These are phyloP conservation scores for Conidiobolus coronatus DNA, from an alignment of 371 early-diverging fungal genomes.

Conservation along the genomic window DNA sequence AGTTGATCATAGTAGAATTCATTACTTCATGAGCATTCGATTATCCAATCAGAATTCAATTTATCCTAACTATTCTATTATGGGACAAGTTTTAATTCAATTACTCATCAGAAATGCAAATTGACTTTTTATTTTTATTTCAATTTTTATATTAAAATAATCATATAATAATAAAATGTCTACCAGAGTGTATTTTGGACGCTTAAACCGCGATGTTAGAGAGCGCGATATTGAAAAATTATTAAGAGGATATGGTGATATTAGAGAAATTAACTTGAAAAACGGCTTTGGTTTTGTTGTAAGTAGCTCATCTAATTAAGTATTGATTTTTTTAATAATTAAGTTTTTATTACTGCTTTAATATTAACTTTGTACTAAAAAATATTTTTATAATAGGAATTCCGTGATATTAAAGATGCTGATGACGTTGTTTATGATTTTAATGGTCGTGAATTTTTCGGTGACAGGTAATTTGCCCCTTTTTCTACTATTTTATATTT, in stretches of 20 bases:
- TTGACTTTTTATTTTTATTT: too few species aligned
- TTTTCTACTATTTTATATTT: neutral
- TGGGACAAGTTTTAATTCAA: too few species aligned
- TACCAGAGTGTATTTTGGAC: conserved; percentile 45
- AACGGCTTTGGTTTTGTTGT: conserved; percentile 47
- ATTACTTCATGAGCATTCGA: too few species aligned
- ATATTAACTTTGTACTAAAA: neutral
- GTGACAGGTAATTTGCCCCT: conserved; percentile 30
- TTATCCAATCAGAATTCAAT: too few species aligned
- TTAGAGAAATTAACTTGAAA: conserved; percentile 46
- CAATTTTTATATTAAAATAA: too few species aligned
- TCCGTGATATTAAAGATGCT: conserved; percentile 41
- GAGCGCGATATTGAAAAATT: conserved; percentile 41
- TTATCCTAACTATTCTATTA: too few species aligned
- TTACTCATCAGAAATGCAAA: too few species aligned
- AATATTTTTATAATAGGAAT: conserved; percentile 16
- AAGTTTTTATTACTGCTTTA: neutral
- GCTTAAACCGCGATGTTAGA: conserved; percentile 34
- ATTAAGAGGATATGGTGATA: conserved; percentile 35
- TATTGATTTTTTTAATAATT: too few species aligned
- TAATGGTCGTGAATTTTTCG: conserved; percentile 41
- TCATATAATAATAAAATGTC: conserved; percentile 2
- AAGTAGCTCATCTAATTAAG: neutral
- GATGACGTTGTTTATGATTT: conserved; percentile 44
- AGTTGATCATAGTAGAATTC: too few species aligned